Percentiles rank a stretch among this genome's conserved stretches.
Evolutionary conservation across 2,329 filamentous ascomycete genomes (phyloP).

Genomic region (Tolypocladium paradoxum): DNA sequence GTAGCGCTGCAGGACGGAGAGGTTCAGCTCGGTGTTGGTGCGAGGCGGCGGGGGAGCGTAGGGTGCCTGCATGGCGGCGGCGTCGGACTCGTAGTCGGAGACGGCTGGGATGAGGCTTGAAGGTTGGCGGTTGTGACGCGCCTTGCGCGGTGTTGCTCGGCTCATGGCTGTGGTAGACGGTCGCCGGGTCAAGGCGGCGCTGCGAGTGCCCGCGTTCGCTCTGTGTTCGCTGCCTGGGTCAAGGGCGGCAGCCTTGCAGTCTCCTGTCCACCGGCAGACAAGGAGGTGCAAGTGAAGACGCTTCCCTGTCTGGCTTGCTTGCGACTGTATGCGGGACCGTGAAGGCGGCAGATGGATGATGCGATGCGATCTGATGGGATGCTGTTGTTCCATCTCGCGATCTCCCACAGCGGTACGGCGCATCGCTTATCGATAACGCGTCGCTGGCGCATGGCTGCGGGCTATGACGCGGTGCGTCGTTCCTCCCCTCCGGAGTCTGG

Average conservation of each 20-base stretch:
- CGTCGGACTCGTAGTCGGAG: conserved; percentile 59
- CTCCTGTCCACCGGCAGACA: background rate
- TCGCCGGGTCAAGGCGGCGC: background rate
- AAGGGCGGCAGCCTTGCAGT: background rate
- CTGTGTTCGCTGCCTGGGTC: background rate
- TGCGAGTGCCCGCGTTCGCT: background rate
- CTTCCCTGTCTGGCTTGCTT: background rate
- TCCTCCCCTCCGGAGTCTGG: background rate
- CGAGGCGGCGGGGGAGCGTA: conserved; percentile 43
- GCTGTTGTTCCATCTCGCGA: background rate
- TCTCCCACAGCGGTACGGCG: background rate
- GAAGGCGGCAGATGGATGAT: background rate
- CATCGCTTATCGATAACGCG: conserved; percentile 18
- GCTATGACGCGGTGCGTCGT: background rate
- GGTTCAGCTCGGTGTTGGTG: conserved; percentile 78
- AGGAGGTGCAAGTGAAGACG: background rate
- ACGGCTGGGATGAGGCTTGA: conserved; percentile 28
- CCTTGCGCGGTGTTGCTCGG: conserved; percentile 28
- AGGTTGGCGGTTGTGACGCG: conserved; percentile 29
- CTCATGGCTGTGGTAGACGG: conserved; percentile 25
- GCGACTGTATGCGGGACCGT: background rate
- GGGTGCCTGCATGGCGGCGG: conserved; percentile 29
- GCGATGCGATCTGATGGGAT: background rate
- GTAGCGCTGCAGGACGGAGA: conserved; percentile 73
- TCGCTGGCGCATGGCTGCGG: background rate